A percentile compares a stretch with the other conserved stretches of the same genome.
These are phyloP conservation scores for Pyricularia sp. DNA, from an alignment of 2,329 filamentous ascomycete genomes.

Conservation along the genomic window DNA sequence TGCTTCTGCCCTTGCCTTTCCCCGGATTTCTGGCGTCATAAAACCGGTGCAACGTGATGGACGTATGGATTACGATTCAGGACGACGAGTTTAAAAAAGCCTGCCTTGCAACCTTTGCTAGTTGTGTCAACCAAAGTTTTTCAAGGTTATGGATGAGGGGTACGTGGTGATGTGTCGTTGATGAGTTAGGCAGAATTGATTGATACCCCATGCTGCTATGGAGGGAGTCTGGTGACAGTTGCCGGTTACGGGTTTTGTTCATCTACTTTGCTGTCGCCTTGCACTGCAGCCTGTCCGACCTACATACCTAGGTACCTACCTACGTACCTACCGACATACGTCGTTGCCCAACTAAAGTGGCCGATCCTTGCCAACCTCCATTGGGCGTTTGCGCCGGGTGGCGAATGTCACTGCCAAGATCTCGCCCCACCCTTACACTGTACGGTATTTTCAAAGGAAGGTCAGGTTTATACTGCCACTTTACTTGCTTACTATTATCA, in stretches of 20 bases:
- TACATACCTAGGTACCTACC: too few species aligned
- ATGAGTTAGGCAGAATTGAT: background rate
- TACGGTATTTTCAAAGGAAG: background rate
- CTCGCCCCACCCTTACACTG: background rate
- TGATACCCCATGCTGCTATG: too few species aligned
- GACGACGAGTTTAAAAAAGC: background rate
- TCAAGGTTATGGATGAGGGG: background rate
- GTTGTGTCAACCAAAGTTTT: background rate
- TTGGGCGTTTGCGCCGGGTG: background rate
- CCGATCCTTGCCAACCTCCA: too few species aligned
- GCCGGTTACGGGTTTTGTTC: background rate
- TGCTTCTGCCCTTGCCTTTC: background rate
- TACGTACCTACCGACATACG: too few species aligned
- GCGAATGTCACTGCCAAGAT: background rate
- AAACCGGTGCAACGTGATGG: background rate
- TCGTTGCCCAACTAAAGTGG: background rate
- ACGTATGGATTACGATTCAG: background rate
- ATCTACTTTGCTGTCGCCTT: background rate
- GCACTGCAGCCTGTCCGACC: background rate
- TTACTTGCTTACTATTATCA: too few species aligned
- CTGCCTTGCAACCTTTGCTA: background rate
- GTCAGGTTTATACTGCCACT: too few species aligned
- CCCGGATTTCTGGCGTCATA: background rate
- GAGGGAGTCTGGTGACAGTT: too few species aligned
- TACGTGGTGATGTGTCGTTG: background rate